Evolutionary conservation across 192 early-diverging fungal genomes (phyloP), one percentile per base, ranked within the genome.

Genomic region (Backusella psychrophila): DNA sequence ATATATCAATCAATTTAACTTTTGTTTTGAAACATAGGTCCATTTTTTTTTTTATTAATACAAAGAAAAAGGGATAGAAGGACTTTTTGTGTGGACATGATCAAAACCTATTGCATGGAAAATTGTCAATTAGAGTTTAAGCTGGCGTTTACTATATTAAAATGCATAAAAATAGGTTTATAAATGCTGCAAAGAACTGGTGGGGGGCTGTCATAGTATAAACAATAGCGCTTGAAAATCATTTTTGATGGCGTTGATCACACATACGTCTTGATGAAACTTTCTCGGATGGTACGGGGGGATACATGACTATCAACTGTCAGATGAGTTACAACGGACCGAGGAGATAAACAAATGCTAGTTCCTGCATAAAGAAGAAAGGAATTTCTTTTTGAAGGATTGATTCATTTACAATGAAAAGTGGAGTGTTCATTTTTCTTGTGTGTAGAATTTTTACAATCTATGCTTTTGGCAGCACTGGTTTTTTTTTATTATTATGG

Each of bases 111-210:
- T 63, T 63, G 56, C 56, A 63, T 63, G 11, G 6, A 49, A 49
- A n/a, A 4, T 56, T 63, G 56, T 63, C 56, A 63, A 63, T 63
- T 63, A 63, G 23, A 4, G 56, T 63, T 63, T 63, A 63, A 63
- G 21, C 56, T 63, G 56, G 21, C 56, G 23, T 29, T 63, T 49
- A 49, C 15, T 49, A 44, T 44, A 49, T 49, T 49, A 49, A 49
- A 49, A n/a, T 49, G 19, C 19, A 49, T 49, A 49, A 44, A 44
- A 44, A 44, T 17, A 49, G 46, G 46, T n/a, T 49, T n/a, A 49
- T n/a, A 49, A 49, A 49, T 49, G 46, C 46, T 49, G 46, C 46
- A 49, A 49, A n/a, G 19, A 33, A 49, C 19, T 49, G 19, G 19
- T 44, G 14, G 42, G 42, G 14, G 42, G 3, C 42, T 44, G 42